These are phyloP conservation scores for Sordaria brevicollis DNA, from an alignment of 495 filamentous ascomycete genomes.

Conservation along the genomic window DNA sequence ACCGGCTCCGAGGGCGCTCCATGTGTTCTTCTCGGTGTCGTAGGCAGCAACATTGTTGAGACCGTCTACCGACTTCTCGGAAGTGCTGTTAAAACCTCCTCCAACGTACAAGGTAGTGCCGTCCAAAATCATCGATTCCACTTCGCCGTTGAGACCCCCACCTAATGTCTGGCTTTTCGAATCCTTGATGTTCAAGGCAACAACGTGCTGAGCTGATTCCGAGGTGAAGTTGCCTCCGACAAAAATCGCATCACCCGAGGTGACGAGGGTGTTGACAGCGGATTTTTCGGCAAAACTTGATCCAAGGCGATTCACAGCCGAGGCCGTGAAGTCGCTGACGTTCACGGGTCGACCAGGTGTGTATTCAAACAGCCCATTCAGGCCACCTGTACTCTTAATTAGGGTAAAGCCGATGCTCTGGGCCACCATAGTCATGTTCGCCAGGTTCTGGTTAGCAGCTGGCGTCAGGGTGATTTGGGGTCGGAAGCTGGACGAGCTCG, in stretches of 20 bases:
- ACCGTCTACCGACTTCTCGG: constrained; percentile 44
- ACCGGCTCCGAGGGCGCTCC: constrained; percentile 74
- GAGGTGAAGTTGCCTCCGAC: constrained; percentile 80
- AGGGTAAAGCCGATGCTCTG: constrained; percentile 73
- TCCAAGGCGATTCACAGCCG: constrained; percentile 64
- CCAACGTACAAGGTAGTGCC: constrained; percentile 67
- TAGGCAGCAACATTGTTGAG: constrained; percentile 70
- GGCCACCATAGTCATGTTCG: constrained; percentile 68
- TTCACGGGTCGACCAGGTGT: constrained; percentile 53
- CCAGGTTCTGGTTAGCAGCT: constrained; percentile 45
- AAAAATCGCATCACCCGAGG: constrained; percentile 51
- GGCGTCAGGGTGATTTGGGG: constrained; percentile 75
- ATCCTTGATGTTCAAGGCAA: constrained; percentile 57
- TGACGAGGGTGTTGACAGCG: constrained; percentile 51
- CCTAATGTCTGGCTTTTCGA: constrained; percentile 46
- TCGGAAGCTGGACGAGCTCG: constrained; percentile 59
- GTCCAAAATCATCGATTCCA: constrained; percentile 56
- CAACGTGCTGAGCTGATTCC: constrained; percentile 56
- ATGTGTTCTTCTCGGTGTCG: constrained; percentile 54
- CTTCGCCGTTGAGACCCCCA: constrained; percentile 73
- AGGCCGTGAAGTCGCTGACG: constrained; percentile 54
- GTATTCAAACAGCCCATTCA: constrained; percentile 91
- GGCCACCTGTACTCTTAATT: constrained; percentile 53
- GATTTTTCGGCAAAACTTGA: constrained; percentile 53
- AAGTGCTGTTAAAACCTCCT: constrained; percentile 73